Conservation (phyloP, 2,329 filamentous ascomycete species). For the Paraphoma chrysanthemicola region DNA sequence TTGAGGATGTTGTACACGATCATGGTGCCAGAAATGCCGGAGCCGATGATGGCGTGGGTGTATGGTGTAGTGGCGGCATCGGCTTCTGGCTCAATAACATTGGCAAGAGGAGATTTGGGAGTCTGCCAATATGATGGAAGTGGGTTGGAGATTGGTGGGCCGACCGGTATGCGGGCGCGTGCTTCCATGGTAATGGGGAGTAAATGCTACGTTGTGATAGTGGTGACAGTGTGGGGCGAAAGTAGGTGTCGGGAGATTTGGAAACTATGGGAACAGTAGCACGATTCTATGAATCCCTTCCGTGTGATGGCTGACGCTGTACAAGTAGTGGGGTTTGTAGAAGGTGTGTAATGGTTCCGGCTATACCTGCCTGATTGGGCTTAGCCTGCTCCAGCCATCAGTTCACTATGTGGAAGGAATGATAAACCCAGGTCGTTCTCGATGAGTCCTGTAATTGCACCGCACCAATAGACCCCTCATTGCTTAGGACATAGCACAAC, state of each 20-base stretch:
- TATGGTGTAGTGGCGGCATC: conserved; percentile 18
- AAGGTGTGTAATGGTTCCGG: not conserved
- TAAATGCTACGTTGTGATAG: not conserved
- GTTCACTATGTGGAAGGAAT: not conserved
- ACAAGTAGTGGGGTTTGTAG: not conserved
- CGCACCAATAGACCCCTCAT: too few relatives aligned
- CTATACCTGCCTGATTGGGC: not conserved
- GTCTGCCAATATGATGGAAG: conserved; percentile 52
- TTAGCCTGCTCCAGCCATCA: not conserved
- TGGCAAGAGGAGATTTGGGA: conserved; percentile 47
- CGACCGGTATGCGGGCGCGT: conserved; percentile 37
- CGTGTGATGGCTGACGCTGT: not conserved
- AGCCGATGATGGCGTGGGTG: conserved; percentile 49
- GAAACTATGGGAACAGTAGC: not conserved
- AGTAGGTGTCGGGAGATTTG: not conserved
- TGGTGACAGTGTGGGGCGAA: not conserved
- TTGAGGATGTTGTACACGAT: conserved; percentile 47
- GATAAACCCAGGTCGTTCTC: too few relatives aligned
- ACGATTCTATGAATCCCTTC: not conserved
- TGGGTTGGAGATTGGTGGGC: conserved; percentile 41
- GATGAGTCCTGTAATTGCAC: too few relatives aligned
- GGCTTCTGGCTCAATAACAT: conserved; percentile 36
- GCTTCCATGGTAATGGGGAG: conserved; percentile 32
- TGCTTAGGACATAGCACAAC: too few relatives aligned
- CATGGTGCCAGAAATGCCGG: conserved; percentile 49